A percentile compares a stretch with the other conserved stretches of the same genome.
Conservation (phyloP, 805 yeast species). For the Saccharomycopsis schoenii region DNA sequence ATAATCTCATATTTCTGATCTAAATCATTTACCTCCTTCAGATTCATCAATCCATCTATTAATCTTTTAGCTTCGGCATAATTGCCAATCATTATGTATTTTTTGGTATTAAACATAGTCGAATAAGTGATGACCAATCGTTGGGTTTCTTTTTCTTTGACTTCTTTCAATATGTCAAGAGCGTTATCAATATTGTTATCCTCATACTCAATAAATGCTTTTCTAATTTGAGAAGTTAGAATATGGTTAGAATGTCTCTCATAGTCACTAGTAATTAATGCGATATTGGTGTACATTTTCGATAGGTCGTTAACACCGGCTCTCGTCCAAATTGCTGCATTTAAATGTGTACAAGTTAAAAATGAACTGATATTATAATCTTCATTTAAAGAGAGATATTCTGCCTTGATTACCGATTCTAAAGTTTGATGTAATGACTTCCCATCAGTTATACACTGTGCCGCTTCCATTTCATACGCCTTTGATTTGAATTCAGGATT, state of each 20-base stretch:
- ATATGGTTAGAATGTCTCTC: slow-evolving; percentile 23
- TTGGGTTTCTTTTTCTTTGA: slow-evolving; percentile 21
- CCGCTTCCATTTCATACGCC: slow-evolving; percentile 57
- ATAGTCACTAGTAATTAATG: slow-evolving; percentile 30
- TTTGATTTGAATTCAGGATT: slow-evolving; percentile 33
- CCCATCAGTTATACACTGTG: slow-evolving; percentile 44
- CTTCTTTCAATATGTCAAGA: slow-evolving; percentile 26
- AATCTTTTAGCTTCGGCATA: slow-evolving; percentile 22
- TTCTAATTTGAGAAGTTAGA: slow-evolving; percentile 34
- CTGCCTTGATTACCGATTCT: slow-evolving; percentile 50
- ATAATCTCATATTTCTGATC: slow-evolving; percentile 26
- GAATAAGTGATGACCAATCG: slow-evolving; percentile 12
- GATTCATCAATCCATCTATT: slow-evolving; percentile 16
- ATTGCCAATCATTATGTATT: slow-evolving; percentile 23
- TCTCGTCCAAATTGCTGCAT: slow-evolving; percentile 40
- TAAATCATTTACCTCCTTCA: slow-evolving; percentile 21
- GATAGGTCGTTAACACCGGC: slow-evolving; percentile 40
- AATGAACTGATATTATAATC: slow-evolving; percentile 30
- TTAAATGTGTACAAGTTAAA: slow-evolving; percentile 36
- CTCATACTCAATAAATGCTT: slow-evolving; percentile 28
- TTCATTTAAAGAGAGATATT: slow-evolving; percentile 42
- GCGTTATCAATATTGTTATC: slow-evolving; percentile 35
- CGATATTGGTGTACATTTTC: slow-evolving; percentile 37
- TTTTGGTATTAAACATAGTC: slow-evolving; percentile 30
- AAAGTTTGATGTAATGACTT: slow-evolving; percentile 34